phyloP scores from a whole-genome alignment of 768 basidiomycete genomes.

The Cyathus striatus region DNA sequence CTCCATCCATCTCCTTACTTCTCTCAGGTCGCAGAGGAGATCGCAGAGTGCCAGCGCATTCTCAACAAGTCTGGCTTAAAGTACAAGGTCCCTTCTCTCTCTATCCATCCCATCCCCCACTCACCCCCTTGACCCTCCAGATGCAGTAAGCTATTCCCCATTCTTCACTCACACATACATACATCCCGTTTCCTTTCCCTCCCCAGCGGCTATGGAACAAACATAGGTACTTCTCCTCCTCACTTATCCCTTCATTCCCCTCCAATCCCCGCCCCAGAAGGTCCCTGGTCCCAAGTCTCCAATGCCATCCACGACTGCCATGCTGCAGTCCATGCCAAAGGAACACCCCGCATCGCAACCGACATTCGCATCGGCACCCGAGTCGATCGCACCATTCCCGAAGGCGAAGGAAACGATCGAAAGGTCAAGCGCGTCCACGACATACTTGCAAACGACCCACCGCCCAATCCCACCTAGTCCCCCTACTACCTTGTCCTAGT shows the following conservation, averaged over 20 bases:
- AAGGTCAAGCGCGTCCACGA: constrained; percentile 82
- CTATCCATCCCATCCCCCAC: neutral
- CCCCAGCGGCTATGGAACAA: constrained; percentile 87
- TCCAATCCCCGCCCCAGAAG: constrained; percentile 40
- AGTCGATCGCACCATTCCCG: constrained; percentile 54
- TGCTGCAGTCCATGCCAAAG: constrained; percentile 74
- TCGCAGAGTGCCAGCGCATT: constrained; percentile 79
- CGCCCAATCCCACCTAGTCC: too few relatives aligned
- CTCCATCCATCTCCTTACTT: constrained; percentile 4
- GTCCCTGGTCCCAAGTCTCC: constrained; percentile 81
- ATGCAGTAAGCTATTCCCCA: constrained; percentile 67
- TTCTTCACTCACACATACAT: neutral
- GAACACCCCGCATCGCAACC: constrained; percentile 75
- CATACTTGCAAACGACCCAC: constrained; percentile 55
- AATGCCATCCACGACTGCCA: constrained; percentile 91
- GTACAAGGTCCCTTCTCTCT: constrained; percentile 52
- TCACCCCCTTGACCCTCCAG: constrained; percentile 25
- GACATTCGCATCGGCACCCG: constrained; percentile 96
- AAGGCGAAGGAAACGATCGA: constrained; percentile 67
- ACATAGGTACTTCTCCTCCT: constrained; percentile 49
- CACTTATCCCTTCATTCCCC: neutral
- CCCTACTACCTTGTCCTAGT: too few relatives aligned
- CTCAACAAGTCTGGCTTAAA: constrained; percentile 79
- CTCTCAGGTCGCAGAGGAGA: constrained; percentile 64
- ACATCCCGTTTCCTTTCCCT: constrained; percentile 1